Base-by-base conservation (phyloP, 768 basidiomycete genomes). In the Psilocybe sp. region DNA sequence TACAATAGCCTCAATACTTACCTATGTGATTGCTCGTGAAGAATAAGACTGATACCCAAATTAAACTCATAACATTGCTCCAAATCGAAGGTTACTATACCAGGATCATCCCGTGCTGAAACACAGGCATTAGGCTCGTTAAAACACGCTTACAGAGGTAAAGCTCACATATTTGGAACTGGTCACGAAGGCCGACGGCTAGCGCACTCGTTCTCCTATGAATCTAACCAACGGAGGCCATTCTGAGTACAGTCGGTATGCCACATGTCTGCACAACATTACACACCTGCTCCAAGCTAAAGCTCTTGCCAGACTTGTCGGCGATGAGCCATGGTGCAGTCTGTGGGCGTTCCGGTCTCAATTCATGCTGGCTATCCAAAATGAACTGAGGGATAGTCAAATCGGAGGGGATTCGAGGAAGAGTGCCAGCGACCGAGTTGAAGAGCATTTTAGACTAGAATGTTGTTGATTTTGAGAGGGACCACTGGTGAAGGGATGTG, bases 21-120 rank as follows among this genome's bases (percentile, higher is more conserved):
- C 50, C 50, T 38, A 51, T 41, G 34, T 51, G 50, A 23, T 51
- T 51, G 39, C 50, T 51, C 31, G 38, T 51, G 23, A 46, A 51
- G 31, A 51, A 46, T 9, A 51, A 6, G 11, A 51, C 50, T 51
- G 10, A 3, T n/a, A 34, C 5, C 7, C 8, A 23, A 12, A 9
- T 35, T 31, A 3, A 41, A 32, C 15, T 5, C 16, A 33, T 14
- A 1, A 40, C 5, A 2, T 16, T 32, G 4, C 11, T 18, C 16
- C 9, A 6, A 11, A 34, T 13, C 12, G 32, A 18, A 31, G 9
- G 10, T 19, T 15, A 5, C 4, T 35, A 19, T 44, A 46, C 44
- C 44, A 18, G 37, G 18, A 46, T 46, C 44, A 18, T 46, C 19
- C 12, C 34, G 34, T 15, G 16, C 44, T 46, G 35, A 1, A 10